Evolutionary conservation across 495 filamentous ascomycete genomes (phyloP).

Genomic region (Lophiotrema nucula): DNA sequence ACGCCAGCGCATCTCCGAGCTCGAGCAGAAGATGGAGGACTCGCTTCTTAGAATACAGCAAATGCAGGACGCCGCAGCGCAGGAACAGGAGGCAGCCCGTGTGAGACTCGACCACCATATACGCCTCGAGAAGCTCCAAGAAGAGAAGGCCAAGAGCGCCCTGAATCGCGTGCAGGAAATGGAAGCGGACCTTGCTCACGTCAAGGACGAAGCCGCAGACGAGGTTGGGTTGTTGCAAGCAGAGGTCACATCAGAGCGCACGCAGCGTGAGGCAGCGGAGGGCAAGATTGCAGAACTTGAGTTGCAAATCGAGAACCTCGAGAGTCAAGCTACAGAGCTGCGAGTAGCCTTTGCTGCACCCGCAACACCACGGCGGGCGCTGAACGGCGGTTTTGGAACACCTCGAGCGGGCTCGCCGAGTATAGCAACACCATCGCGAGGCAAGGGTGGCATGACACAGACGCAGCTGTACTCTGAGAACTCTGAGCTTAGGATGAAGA

Average conservation of each 20-base stretch:
- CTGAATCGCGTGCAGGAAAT: constrained; percentile 79
- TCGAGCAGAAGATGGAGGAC: constrained; percentile 83
- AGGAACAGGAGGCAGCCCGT: constrained; percentile 75
- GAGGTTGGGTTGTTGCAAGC: constrained; percentile 75
- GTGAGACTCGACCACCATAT: constrained; percentile 77
- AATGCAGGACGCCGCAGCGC: constrained; percentile 75
- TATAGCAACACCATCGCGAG: constrained; percentile 58
- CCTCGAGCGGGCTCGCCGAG: constrained; percentile 55
- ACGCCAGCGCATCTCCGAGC: constrained; percentile 75
- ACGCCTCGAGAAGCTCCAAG: constrained; percentile 80
- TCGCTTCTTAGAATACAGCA: constrained; percentile 75
- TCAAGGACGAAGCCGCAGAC: constrained; percentile 75
- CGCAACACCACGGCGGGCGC: constrained; percentile 55
- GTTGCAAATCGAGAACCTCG: constrained; percentile 64
- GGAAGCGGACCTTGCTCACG: constrained; percentile 69
- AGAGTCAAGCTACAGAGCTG: constrained; percentile 45
- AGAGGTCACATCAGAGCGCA: constrained; percentile 76
- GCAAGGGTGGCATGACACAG: constrained; percentile 57
- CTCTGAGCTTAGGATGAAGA: constrained; percentile 31
- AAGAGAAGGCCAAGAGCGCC: constrained; percentile 76
- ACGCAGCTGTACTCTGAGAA: constrained; percentile 70
- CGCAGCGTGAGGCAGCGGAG: constrained; percentile 68
- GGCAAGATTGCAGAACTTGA: constrained; percentile 72
- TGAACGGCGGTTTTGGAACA: constrained; percentile 54
- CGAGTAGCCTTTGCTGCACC: constrained; percentile 47